Evolutionary conservation across 106 monocot genomes (phyloP).

Genomic region (Narthecium ossifragum): DNA sequence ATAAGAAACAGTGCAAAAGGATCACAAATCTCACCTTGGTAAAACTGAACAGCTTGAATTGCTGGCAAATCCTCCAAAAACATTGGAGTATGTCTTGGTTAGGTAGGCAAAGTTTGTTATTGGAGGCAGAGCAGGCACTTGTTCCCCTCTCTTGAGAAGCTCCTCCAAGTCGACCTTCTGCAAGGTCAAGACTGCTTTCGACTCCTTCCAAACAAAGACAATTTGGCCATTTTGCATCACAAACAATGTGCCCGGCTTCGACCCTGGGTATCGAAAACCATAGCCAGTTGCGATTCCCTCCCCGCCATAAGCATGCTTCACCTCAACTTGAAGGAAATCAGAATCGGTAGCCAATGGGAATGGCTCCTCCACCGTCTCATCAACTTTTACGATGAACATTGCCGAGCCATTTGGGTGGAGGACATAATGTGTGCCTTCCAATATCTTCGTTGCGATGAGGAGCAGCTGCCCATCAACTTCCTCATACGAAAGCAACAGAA

Average conservation of each 20-base stretch:
- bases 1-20: not conserved
- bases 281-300: slow-evolving; percentile 86
- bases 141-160: slow-evolving; percentile 63
- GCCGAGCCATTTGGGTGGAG: slow-evolving; percentile 88
- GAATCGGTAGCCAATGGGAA: slow-evolving; percentile 68
- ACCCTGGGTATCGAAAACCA: slow-evolving; percentile 79
- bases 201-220: slow-evolving; percentile 87
- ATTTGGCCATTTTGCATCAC: slow-evolving; percentile 51
- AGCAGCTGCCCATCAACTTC: slow-evolving; percentile 29
- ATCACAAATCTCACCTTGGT: not conserved
- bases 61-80: slow-evolving; percentile 42
- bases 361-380: slow-evolving; percentile 39
- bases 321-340: slow-evolving; percentile 28
- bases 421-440: slow-evolving; percentile 91
- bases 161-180: slow-evolving; percentile 66
- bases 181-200: slow-evolving; percentile 56
- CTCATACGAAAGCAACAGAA: slow-evolving; percentile 67
- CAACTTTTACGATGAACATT: slow-evolving; percentile 69
- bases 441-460: slow-evolving; percentile 70
- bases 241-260: slow-evolving; percentile 78
- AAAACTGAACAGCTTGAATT: slow-evolving; percentile 24
- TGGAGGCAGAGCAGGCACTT: slow-evolving; percentile 50
- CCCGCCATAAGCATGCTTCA: slow-evolving; percentile 37
- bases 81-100: slow-evolving; percentile 83
- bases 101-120: slow-evolving; percentile 71